phyloP scores from a whole-genome alignment of 2,329 filamentous ascomycete species.

The Diaporthe nobilis region DNA sequence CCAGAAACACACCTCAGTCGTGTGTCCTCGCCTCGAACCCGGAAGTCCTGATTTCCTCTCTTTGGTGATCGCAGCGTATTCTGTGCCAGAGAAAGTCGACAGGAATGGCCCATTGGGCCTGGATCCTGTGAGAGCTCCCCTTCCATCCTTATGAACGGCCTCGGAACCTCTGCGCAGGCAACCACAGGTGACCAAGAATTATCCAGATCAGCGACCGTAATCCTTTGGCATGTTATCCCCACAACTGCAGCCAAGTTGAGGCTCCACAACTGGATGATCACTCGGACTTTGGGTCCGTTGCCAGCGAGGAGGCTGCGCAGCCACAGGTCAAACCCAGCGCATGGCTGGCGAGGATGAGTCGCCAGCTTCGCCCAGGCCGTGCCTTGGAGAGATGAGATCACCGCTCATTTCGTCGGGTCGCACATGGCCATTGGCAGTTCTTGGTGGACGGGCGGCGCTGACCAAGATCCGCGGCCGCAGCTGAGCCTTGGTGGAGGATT shows the following conservation, averaged over 20 bases:
- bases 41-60: neutral
- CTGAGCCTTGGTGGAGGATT: slow-evolving; percentile 31
- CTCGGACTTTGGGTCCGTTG: neutral
- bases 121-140: neutral
- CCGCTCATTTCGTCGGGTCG: neutral
- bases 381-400: slow-evolving; percentile 3
- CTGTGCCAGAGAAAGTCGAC: neutral
- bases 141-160: slow-evolving; percentile 4
- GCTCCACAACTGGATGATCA: neutral
- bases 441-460: neutral
- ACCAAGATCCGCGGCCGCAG: slow-evolving; percentile 9
- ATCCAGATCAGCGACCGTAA: neutral
- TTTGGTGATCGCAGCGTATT: neutral
- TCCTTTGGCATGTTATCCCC: slow-evolving; percentile 17
- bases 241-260: slow-evolving; percentile 14
- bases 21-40: neutral
- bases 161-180: slow-evolving; percentile 16
- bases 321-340: neutral
- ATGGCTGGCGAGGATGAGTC: neutral
- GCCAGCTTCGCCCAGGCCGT: neutral
- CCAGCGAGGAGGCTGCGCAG: slow-evolving; percentile 18
- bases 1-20: neutral
- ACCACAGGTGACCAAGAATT: neutral
- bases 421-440: neutral
- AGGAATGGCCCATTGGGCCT: neutral